Conservation (phyloP, 768 basidiomycete genomes). For the Amanita muscaria region DNA sequence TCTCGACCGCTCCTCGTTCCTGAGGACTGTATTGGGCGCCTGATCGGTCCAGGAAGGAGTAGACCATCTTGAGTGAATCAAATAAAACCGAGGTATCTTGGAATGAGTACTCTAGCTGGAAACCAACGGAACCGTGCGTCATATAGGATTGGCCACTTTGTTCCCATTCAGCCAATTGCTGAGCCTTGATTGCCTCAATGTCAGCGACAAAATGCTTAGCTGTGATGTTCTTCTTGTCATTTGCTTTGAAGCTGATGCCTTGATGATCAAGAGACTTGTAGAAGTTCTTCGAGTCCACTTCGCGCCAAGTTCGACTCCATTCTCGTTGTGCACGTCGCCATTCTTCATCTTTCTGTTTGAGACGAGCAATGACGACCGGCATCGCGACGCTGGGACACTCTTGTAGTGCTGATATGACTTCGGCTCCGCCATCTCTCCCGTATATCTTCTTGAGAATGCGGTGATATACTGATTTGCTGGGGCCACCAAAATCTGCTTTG, state of each 20-base stretch:
- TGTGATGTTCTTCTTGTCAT: constrained; percentile 91
- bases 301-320: constrained; percentile 95
- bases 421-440: constrained; percentile 64
- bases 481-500: constrained; percentile 82
- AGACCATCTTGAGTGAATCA: constrained; percentile 84
- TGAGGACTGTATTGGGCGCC: constrained; percentile 61
- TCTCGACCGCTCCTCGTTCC: constrained; percentile 79
- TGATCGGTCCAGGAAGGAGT: constrained; percentile 85
- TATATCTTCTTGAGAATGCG: constrained; percentile 93
- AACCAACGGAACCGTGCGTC: constrained; percentile 39
- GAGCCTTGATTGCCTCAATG: constrained; percentile 59
- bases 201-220: constrained; percentile 76
- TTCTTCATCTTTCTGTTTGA: constrained; percentile 94
- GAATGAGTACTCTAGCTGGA: constrained; percentile 76
- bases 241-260: constrained; percentile 87
- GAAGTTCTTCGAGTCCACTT: constrained; percentile 95
- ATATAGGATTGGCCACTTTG: constrained; percentile 29
- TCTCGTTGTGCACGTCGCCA: constrained; percentile 93
- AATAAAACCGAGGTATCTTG: constrained; percentile 73
- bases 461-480: constrained; percentile 81
- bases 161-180: constrained; percentile 39
- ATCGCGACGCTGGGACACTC: constrained; percentile 87
- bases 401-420: constrained; percentile 81
- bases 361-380: constrained; percentile 80
- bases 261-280: constrained; percentile 97